phyloP scores from a whole-genome alignment of 768 basidiomycete species.

The Kwoniella newhampshirensis region DNA sequence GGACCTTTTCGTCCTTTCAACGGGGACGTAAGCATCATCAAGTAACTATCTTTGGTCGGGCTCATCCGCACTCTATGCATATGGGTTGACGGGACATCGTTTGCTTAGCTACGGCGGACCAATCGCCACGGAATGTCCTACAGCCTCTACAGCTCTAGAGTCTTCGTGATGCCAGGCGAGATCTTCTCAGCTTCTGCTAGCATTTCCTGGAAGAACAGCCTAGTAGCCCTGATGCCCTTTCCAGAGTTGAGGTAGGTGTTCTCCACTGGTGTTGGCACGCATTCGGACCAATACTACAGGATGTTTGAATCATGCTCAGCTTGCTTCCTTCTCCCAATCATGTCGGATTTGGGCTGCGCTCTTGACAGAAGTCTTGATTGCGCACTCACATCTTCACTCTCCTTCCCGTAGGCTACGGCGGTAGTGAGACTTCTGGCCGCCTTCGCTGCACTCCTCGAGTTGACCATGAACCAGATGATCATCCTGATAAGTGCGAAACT shows the following conservation, averaged over 20 bases:
- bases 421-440: constrained; percentile 17
- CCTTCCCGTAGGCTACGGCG: constrained; percentile 5
- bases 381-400: constrained; percentile 17
- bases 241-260: constrained; percentile 9
- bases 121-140: too few relatives aligned
- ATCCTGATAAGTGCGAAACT: not conserved
- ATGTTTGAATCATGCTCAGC: not conserved
- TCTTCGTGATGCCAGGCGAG: constrained; percentile 5
- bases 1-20: too few relatives aligned
- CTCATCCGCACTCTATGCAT: too few relatives aligned
- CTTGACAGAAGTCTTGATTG: too few relatives aligned
- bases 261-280: constrained; percentile 8
- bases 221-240: constrained; percentile 12
- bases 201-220: constrained; percentile 11
- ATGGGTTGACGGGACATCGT: too few relatives aligned
- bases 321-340: not conserved
- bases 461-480: not conserved
- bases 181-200: constrained; percentile 15
- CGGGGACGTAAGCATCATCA: too few relatives aligned
- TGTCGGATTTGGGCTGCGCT: too few relatives aligned
- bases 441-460: constrained; percentile 7
- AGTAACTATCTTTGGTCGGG: too few relatives aligned
- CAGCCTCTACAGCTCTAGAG: too few relatives aligned
- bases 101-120: too few relatives aligned
- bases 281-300: constrained; percentile 25